These are phyloP conservation scores for Speleostelium caveatum DNA, from an alignment of 78 protist genomes.

Conservation along the genomic window DNA sequence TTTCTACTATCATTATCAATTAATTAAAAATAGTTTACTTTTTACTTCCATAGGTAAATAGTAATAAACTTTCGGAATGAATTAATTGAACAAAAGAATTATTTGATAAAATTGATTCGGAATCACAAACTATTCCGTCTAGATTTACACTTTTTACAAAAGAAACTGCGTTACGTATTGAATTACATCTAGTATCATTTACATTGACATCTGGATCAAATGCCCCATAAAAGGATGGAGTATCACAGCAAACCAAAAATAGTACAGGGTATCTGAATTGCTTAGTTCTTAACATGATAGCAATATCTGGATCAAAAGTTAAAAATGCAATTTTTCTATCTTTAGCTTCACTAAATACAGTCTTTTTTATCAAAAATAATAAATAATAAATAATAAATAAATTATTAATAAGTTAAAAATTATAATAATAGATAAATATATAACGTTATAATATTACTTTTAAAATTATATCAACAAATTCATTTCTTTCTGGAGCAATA, in stretches of 20 bases:
- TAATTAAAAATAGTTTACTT: not conserved
- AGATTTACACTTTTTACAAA: constrained; percentile 68
- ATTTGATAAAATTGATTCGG: constrained; percentile 35
- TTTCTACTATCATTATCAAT: too few species aligned
- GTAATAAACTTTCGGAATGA: constrained; percentile 52
- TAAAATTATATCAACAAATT: constrained; percentile 63
- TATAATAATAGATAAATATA: not conserved
- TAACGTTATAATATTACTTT: too few species aligned
- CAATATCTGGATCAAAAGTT: constrained; percentile 78
- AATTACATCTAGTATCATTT: constrained; percentile 45
- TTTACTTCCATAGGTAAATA: constrained; percentile 74
- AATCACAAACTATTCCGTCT: constrained; percentile 73
- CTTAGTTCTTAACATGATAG: constrained; percentile 59
- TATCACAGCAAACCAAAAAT: constrained; percentile 64
- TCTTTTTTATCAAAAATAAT: constrained; percentile 5
- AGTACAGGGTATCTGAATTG: constrained; percentile 75
- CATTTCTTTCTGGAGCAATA: constrained; percentile 62
- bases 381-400: not conserved
- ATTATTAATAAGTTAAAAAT: not conserved
- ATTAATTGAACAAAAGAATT: constrained; percentile 54
- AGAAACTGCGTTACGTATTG: constrained; percentile 39
- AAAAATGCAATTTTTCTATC: constrained; percentile 65
- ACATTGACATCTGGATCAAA: constrained; percentile 76
- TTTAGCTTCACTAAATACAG: constrained; percentile 66
- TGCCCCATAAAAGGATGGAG: constrained; percentile 38